Percentiles rank a stretch among this genome's conserved stretches.
These are phyloP conservation scores for Rutstroemia sp. DNA, from an alignment of 2,329 filamentous ascomycete species.

Conservation along the genomic window DNA sequence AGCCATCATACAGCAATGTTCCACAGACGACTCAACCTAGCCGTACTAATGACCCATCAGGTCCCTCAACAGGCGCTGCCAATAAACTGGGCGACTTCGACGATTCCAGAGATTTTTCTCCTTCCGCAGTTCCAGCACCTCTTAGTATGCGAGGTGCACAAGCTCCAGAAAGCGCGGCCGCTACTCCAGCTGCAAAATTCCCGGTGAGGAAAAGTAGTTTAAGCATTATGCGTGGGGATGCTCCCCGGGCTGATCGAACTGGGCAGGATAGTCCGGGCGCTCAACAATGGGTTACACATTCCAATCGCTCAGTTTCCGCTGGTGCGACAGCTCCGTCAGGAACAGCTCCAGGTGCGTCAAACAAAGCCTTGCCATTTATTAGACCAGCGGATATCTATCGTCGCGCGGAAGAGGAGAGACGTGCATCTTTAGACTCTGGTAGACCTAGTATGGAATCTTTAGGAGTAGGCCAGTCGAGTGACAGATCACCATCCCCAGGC, in stretches of 20 bases:
- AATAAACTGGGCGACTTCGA: slow-evolving; percentile 30
- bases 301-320: slow-evolving; percentile 31
- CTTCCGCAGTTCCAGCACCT: slow-evolving; percentile 43
- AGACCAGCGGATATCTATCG: slow-evolving; percentile 73
- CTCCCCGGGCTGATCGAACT: slow-evolving; percentile 10
- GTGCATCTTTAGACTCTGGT: slow-evolving; percentile 48
- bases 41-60: slow-evolving; percentile 13
- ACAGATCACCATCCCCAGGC: slow-evolving; percentile 22
- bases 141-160: slow-evolving; percentile 37
- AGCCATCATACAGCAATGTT: neutral
- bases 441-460: slow-evolving; percentile 49
- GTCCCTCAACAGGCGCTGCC: slow-evolving; percentile 21
- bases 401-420: slow-evolving; percentile 60
- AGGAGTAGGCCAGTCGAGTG: slow-evolving; percentile 25
- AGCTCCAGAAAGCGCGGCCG: slow-evolving; percentile 27
- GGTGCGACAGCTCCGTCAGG: slow-evolving; percentile 28
- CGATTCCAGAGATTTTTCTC: slow-evolving; percentile 41
- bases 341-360: slow-evolving; percentile 27
- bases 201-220: slow-evolving; percentile 58
- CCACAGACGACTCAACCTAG: neutral
- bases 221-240: slow-evolving; percentile 33
- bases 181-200: slow-evolving; percentile 36
- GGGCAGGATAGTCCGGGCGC: slow-evolving; percentile 14
- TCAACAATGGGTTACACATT: slow-evolving; percentile 30
- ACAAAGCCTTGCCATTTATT: slow-evolving; percentile 55